A percentile compares a stretch with the other conserved stretches of the same genome.
These are phyloP conservation scores for Coffea canephora DNA, from an alignment of 257 asterid genomes.

Conservation along the genomic window DNA sequence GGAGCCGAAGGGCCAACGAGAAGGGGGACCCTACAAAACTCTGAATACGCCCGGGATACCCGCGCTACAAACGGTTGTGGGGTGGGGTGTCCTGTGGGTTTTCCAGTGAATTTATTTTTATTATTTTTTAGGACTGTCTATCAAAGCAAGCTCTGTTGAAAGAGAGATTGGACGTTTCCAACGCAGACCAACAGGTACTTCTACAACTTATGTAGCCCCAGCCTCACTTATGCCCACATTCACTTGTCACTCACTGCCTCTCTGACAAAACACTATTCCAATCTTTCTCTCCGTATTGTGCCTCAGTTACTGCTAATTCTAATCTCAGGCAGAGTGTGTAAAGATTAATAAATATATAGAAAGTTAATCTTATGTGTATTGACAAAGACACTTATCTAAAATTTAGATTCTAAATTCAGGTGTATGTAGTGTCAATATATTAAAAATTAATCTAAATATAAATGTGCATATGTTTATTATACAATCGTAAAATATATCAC, in stretches of 20 bases:
- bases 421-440: too few species aligned
- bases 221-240: constrained; percentile 13
- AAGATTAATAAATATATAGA: too few species aligned
- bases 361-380: too few species aligned
- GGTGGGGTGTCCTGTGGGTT: not conserved
- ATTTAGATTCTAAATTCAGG: too few species aligned
- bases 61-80: constrained; percentile 29
- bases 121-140: not conserved
- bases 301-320: too few species aligned
- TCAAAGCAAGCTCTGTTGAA: not conserved
- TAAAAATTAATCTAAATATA: too few species aligned
- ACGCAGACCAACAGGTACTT: constrained; percentile 18
- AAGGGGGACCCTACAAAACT: not conserved
- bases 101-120: not conserved
- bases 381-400: too few species aligned
- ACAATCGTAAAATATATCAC: too few species aligned
- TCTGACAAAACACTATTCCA: not conserved
- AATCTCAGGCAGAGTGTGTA: too few species aligned
- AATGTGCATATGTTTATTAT: too few species aligned
- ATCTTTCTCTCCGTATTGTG: too few species aligned
- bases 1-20: not conserved
- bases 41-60: constrained; percentile 25
- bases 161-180: constrained; percentile 33
- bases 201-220: not conserved
- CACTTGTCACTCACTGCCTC: constrained; percentile 24